Evolutionary conservation across 306 rosid genomes (phyloP).

Genomic region (Medicago truncatula): MtrunA17r5.0-ANR NC_053042.1:33024501-33025000

Average conservation of each 20-base stretch:
- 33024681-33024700: no score
- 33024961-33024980: constrained; percentile 93
- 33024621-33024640: neutral
- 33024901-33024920: constrained; percentile 87
- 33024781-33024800: constrained; percentile 83
- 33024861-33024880: constrained; percentile 79
- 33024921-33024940: constrained; percentile 83
- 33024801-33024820: constrained; percentile 90
- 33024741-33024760: neutral
- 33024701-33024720: neutral
- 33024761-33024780: neutral
- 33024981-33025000: constrained; percentile 92
- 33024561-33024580: no score
- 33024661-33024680: neutral
- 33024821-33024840: constrained; percentile 76
- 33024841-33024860: constrained; percentile 92
- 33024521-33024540: no score
- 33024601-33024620: neutral
- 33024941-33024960: constrained; percentile 83
- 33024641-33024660: neutral
- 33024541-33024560: no score
- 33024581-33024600: no score
- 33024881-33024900: constrained; percentile 72
- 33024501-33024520: no score
- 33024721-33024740: neutral